Evolutionary conservation across 306 rosid species (phyloP).

Genomic region (Acacia crassicarpa): DNA sequence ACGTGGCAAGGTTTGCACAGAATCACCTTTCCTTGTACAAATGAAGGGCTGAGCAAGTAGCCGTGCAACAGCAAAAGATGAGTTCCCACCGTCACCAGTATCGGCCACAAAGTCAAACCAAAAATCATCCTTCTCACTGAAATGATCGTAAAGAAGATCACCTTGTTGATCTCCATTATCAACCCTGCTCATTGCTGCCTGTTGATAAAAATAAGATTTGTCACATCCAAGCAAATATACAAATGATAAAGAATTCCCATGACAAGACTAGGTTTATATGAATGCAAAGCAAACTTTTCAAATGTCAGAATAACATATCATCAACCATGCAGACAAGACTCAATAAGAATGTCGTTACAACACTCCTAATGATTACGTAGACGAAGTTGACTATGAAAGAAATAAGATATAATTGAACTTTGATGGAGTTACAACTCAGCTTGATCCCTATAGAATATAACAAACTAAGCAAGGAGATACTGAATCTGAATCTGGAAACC

Average conservation of each 20-base stretch:
- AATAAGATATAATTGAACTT: neutral
- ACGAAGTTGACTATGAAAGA: constrained; percentile 3
- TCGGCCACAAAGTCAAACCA: constrained; percentile 99
- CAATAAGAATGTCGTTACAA: neutral
- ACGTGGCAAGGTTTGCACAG: constrained; percentile 63
- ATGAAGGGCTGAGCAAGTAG: constrained; percentile 90
- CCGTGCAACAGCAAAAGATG: constrained; percentile 87
- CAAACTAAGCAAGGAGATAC: neutral
- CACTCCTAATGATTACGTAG: constrained; percentile 13
- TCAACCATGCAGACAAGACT: constrained; percentile 6
- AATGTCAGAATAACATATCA: constrained; percentile 17
- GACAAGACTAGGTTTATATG: constrained; percentile 16
- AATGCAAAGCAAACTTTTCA: constrained; percentile 20
- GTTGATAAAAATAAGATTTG: constrained; percentile 38
- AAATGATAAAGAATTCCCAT: constrained; percentile 1
- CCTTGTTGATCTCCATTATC: constrained; percentile 55
- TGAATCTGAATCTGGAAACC: constrained; percentile 14
- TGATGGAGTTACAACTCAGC: neutral
- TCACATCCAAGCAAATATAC: constrained; percentile 16
- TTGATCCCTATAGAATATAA: constrained; percentile 3
- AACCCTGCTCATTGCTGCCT: constrained; percentile 96
- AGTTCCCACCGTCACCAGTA: constrained; percentile 99
- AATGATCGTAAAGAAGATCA: constrained; percentile 76
- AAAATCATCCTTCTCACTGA: constrained; percentile 71
- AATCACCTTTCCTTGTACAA: constrained; percentile 51